Percentiles rank a stretch among this genome's conserved stretches.
Conservation (phyloP, 495 filamentous ascomycete species). For the Lophiotrema nucula region DNA sequence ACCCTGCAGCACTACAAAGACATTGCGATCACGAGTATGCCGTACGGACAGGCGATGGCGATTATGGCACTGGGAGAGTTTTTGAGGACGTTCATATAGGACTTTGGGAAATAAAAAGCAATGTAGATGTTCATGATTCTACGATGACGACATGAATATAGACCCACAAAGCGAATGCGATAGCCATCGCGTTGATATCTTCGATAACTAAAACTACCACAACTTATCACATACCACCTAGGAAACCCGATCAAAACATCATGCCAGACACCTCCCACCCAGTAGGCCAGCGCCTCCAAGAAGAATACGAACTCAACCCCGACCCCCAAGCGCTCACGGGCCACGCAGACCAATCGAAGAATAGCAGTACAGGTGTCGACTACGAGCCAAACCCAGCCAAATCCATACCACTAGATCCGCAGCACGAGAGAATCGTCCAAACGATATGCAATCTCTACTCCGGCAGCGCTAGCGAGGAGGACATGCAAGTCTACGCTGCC, state of each 20-base stretch:
- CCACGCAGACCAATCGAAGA: constrained; percentile 36
- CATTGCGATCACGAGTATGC: constrained; percentile 70
- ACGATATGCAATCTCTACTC: constrained; percentile 47
- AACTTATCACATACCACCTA: too few relatives aligned
- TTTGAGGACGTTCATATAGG: constrained; percentile 49
- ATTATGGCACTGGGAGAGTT: constrained; percentile 70
- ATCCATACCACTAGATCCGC: constrained; percentile 40
- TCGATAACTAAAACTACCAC: too few relatives aligned
- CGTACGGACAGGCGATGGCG: constrained; percentile 76
- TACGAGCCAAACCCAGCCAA: constrained; percentile 47
- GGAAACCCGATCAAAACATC: too few relatives aligned
- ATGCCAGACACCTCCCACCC: background rate
- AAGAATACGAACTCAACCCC: constrained; percentile 37
- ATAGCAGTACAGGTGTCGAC: constrained; percentile 43
- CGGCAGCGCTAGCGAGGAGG: constrained; percentile 49
- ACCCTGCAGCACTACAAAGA: constrained; percentile 66
- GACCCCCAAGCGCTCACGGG: constrained; percentile 40
- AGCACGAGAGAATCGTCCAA: constrained; percentile 43
- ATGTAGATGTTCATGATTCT: background rate
- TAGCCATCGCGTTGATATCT: too few relatives aligned
- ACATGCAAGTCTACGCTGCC: constrained; percentile 51
- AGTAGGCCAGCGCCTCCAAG: constrained; percentile 26
- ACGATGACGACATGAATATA: background rate
- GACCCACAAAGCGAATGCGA: too few relatives aligned
- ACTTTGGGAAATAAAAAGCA: background rate